Base-by-base conservation (phyloP, 495 filamentous ascomycete genomes). In the Platismatia glauca region DNA sequence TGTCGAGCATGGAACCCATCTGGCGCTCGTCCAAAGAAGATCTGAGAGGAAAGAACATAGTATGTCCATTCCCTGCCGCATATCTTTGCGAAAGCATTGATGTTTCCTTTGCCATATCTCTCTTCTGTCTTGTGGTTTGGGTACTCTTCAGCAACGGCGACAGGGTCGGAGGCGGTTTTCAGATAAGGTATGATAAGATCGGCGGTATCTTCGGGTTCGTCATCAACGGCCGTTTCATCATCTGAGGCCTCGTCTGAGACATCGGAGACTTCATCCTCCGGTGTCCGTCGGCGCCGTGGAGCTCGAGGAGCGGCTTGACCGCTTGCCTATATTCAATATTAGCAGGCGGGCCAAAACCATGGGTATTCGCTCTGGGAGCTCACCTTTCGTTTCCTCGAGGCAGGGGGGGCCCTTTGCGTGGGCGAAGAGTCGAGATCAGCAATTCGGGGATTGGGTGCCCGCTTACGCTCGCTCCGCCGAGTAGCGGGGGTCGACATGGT, bases 41-140 rank as follows among this genome's bases (percentile, higher is more conserved):
- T 83, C 59, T 82, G 80, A 55, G 91, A 80, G 34, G 84, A 84
- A 65, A 87, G 89, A 65, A 97, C 85, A 72, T 91, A 97, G 74
- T 90, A 98, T 13, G 93, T 96, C 94, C 94, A 98, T 69, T 90
- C 87, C 60, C 84, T 82, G 39, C 91, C 94, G 43, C 90, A 86
- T 64, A 98, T 88, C 75, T 96, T 96, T 20, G 94, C 94, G 73
- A 92, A 98, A 24, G 95, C 94, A 68, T 87, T 84, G 67, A 91
- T 86, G 34, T 86, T 87, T 60, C 87, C 81, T 44, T 78, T 79
- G 59, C 86, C 86, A 64, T 89, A 84, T 57, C 80, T 78, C 71
- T 87, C 86, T 65, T 87, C 84, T 61, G 35, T 59, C 4, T 24
- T 38, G 7, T 62, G 22, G 78, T 90, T 95, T 55, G 86, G 79